These are phyloP conservation scores for Cladobotryum mycophilum DNA, from an alignment of 2,329 filamentous ascomycete genomes.

Conservation along the genomic window DNA sequence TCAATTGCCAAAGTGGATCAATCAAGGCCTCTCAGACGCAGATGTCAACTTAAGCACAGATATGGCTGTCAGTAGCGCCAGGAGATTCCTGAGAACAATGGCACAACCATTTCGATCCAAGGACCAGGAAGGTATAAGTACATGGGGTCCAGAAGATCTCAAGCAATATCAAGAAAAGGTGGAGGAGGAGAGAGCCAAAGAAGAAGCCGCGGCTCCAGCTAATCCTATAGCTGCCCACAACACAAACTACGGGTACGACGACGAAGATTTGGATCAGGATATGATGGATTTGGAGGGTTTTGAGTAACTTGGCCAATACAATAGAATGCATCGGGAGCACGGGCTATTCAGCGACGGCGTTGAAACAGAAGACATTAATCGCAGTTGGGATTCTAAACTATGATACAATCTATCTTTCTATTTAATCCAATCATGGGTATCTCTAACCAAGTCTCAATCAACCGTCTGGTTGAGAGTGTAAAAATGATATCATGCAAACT, in stretches of 20 bases:
- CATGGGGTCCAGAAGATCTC: slow-evolving; percentile 79
- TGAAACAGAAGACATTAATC: background rate
- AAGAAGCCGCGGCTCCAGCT: slow-evolving; percentile 40
- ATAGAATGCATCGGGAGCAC: too few species aligned
- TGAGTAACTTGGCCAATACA: background rate
- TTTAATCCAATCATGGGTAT: background rate
- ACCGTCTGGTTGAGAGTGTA: too few species aligned
- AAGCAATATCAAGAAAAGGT: slow-evolving; percentile 70
- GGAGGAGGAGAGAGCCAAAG: slow-evolving; percentile 60
- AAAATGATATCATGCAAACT: too few species aligned
- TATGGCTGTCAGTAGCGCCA: slow-evolving; percentile 84
- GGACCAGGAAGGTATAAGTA: slow-evolving; percentile 88
- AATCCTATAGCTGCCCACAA: slow-evolving; percentile 3
- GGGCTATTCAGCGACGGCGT: too few species aligned
- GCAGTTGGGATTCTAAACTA: background rate
- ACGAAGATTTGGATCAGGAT: slow-evolving; percentile 46
- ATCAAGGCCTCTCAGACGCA: slow-evolving; percentile 74
- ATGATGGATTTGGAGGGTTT: slow-evolving; percentile 48
- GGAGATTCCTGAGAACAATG: slow-evolving; percentile 86
- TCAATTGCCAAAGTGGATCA: slow-evolving; percentile 96
- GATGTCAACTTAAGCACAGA: slow-evolving; percentile 91
- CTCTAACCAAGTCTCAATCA: background rate
- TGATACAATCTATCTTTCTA: background rate
- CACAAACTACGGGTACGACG: slow-evolving; percentile 47
- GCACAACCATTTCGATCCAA: slow-evolving; percentile 77